Percentiles rank a stretch among this genome's conserved stretches.
These are phyloP conservation scores for Exidia glandulosa DNA, from an alignment of 768 basidiomycete species.

Conservation along the genomic window DNA sequence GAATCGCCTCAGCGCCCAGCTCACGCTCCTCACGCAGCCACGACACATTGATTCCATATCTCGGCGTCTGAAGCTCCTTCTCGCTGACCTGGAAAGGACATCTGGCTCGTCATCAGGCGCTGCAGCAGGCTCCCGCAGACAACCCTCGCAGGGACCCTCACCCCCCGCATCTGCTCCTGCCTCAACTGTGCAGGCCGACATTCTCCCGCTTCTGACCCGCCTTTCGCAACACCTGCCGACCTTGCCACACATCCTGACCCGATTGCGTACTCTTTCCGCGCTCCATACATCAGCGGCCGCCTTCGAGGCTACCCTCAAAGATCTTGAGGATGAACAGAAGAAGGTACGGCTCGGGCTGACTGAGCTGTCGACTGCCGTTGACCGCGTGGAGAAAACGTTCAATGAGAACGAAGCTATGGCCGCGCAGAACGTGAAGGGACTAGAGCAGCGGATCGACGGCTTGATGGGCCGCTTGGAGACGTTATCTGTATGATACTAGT, in stretches of 20 bases:
- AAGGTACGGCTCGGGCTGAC: constrained; percentile 49
- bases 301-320: constrained; percentile 55
- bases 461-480: constrained; percentile 34
- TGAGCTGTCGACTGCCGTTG: constrained; percentile 59
- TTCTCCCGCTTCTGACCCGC: constrained; percentile 58
- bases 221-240: constrained; percentile 66
- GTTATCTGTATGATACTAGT: too few species aligned
- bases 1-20: constrained; percentile 70
- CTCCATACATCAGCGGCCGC: constrained; percentile 75
- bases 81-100: constrained; percentile 84
- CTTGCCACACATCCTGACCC: constrained; percentile 81
- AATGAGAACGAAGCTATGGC: constrained; percentile 61
- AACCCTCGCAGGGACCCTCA: constrained; percentile 10
- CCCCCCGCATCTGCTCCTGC: constrained; percentile 10
- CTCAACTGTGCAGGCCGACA: constrained; percentile 40
- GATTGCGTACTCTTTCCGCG: constrained; percentile 71
- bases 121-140: constrained; percentile 5
- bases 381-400: constrained; percentile 64
- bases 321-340: constrained; percentile 64
- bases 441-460: constrained; percentile 48
- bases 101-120: constrained; percentile 27
- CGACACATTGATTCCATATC: constrained; percentile 94
- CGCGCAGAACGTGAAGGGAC: constrained; percentile 58
- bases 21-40: constrained; percentile 85
- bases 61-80: constrained; percentile 80